Conservation (phyloP, 257 asterid species). For the Cynanchum wilfordii region DNA sequence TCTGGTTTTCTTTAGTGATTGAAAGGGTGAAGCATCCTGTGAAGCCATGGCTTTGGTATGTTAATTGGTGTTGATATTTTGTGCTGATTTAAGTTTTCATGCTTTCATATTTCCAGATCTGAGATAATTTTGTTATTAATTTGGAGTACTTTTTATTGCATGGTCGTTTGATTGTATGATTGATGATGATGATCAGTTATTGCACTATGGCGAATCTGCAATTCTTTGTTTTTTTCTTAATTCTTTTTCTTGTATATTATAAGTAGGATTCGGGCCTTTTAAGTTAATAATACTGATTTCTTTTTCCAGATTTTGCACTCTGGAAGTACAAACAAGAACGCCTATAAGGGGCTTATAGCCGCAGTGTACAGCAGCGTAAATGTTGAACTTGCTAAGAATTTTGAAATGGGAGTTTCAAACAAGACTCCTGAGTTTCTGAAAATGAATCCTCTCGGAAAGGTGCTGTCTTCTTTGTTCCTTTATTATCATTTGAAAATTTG, state of each 20-base stretch:
- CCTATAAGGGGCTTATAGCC: slow-evolving; percentile 51
- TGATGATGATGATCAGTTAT: neutral
- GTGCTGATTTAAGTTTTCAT: neutral
- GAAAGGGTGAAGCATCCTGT: slow-evolving; percentile 23
- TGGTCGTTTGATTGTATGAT: neutral
- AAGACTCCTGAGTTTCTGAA: slow-evolving; percentile 76
- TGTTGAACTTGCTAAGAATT: slow-evolving; percentile 49
- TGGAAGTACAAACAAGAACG: slow-evolving; percentile 46
- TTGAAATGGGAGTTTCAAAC: slow-evolving; percentile 68
- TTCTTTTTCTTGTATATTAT: neutral
- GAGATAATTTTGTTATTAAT: neutral
- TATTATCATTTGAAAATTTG: too few species aligned
- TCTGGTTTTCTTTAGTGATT: neutral
- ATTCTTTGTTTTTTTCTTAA: neutral
- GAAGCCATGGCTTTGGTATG: slow-evolving; percentile 70
- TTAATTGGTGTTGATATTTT: neutral
- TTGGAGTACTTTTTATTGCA: neutral
- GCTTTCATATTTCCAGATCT: slow-evolving; percentile 29
- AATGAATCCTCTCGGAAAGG: slow-evolving; percentile 94
- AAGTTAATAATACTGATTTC: neutral
- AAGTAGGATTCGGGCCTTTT: neutral
- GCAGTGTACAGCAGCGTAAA: slow-evolving; percentile 57
- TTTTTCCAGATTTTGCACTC: slow-evolving; percentile 53
- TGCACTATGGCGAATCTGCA: neutral
- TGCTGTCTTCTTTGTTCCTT: too few species aligned